phyloP scores from a whole-genome alignment of 371 early-diverging fungal species.

The Mucor irregularis region DNA sequence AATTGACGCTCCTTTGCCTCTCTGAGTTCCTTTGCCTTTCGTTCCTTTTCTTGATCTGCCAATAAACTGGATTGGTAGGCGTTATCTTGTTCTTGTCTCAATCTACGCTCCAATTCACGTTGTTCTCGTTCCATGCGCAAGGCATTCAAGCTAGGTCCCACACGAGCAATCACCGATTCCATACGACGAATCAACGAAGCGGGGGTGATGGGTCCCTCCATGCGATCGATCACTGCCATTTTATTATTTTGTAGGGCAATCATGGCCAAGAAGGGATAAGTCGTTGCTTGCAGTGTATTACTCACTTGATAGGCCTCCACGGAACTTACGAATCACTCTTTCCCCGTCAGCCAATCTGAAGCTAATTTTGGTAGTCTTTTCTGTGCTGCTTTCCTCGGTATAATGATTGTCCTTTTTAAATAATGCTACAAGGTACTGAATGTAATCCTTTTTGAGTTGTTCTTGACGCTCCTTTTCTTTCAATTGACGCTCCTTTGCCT shows the following conservation, averaged over 20 bases:
- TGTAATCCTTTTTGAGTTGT: constrained; percentile 8
- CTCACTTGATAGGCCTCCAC: constrained; percentile 79
- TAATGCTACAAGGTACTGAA: constrained; percentile 34
- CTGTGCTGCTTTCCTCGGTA: constrained; percentile 42
- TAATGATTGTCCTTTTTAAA: constrained; percentile 15
- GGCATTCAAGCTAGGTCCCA: constrained; percentile 52
- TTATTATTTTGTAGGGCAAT: constrained; percentile 57
- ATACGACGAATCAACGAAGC: constrained; percentile 54
- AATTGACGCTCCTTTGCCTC: constrained; percentile 49
- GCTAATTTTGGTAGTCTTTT: constrained; percentile 50
- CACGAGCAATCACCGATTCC: constrained; percentile 47
- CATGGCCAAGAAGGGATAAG: constrained; percentile 81
- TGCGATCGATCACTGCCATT: constrained; percentile 64
- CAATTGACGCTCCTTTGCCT: constrained; percentile 46
- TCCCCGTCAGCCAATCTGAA: constrained; percentile 70
- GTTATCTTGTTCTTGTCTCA: constrained; percentile 83
- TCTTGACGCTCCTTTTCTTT: constrained; percentile 28
- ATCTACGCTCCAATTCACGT: constrained; percentile 64
- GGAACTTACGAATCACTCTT: constrained; percentile 68
- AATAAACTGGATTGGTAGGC: constrained; percentile 81
- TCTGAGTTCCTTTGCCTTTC: constrained; percentile 43
- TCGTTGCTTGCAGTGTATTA: constrained; percentile 65
- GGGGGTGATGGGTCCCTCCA: constrained; percentile 58
- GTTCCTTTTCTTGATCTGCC: constrained; percentile 72
- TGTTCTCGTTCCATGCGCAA: constrained; percentile 64